Evolutionary conservation across 495 filamentous ascomycete species (phyloP).

Genomic region (Astrocystis sublimbata): DNA sequence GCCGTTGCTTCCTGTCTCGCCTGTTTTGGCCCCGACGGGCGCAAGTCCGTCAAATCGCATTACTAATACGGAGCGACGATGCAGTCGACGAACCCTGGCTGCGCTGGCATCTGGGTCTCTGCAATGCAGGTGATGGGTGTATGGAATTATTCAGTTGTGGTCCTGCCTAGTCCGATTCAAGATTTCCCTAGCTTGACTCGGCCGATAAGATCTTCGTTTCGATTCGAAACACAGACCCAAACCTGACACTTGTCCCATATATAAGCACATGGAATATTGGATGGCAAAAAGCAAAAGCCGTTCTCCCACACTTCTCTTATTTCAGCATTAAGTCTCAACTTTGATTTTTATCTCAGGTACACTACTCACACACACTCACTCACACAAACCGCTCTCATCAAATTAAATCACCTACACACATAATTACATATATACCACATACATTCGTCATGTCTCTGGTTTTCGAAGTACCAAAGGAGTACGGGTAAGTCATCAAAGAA

Average conservation of each 20-base stretch:
- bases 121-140: too few species aligned
- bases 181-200: background rate
- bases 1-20: background rate
- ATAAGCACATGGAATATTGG: conserved; percentile 6
- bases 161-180: conserved; percentile 8
- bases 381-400: background rate
- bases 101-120: too few species aligned
- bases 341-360: background rate
- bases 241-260: conserved; percentile 6
- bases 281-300: background rate
- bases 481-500: conserved; percentile 38
- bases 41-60: background rate
- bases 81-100: conserved; percentile 2
- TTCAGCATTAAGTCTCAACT: background rate
- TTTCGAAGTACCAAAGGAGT: conserved; percentile 40
- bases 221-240: conserved; percentile 2
- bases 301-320: background rate
- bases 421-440: background rate
- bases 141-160: too few species aligned
- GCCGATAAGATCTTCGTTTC: too few species aligned
- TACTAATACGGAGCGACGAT: background rate
- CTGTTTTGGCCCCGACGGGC: background rate
- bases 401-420: background rate
- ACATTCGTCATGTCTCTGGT: conserved; percentile 20
- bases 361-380: background rate